A percentile compares a stretch with the other conserved stretches of the same genome.
Evolutionary conservation across 768 basidiomycete species (phyloP).

Genomic region (Russula sp.): DNA sequence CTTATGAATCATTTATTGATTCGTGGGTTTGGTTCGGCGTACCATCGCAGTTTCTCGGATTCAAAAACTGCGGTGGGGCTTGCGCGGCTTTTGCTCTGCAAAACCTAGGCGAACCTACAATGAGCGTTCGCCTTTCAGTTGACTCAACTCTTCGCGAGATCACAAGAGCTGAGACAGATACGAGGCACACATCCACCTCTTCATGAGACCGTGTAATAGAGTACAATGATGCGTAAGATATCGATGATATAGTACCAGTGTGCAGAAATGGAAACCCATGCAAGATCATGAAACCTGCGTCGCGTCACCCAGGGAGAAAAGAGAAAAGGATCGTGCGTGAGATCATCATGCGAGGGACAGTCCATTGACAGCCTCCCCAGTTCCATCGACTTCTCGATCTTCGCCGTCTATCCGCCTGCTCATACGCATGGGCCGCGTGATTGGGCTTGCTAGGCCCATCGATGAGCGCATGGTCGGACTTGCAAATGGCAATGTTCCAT

Average conservation of each 20-base stretch:
- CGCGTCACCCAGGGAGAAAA: neutral
- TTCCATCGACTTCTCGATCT: conserved; percentile 71
- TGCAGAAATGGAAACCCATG: conserved; percentile 1
- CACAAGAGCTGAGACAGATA: conserved; percentile 88
- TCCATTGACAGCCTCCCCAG: conserved; percentile 72
- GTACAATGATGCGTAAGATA: conserved; percentile 20
- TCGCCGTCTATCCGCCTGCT: conserved; percentile 50
- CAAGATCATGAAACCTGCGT: neutral
- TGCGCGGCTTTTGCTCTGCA: conserved; percentile 17
- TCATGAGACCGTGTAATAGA: conserved; percentile 3
- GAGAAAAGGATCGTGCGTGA: neutral
- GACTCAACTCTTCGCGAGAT: conserved; percentile 73
- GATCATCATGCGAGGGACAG: conserved; percentile 43
- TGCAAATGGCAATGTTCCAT: conserved; percentile 45
- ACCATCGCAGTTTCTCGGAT: conserved; percentile 18
- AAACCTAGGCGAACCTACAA: conserved; percentile 50
- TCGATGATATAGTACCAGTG: neutral
- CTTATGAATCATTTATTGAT: neutral
- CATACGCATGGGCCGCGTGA: conserved; percentile 65
- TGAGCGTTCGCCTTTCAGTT: conserved; percentile 60
- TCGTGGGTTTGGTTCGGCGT: conserved; percentile 21
- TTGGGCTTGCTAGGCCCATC: conserved; percentile 71
- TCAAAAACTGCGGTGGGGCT: conserved; percentile 17
- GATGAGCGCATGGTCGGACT: conserved; percentile 74
- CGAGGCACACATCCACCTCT: conserved; percentile 54